Evolutionary conservation across 495 filamentous ascomycete genomes (phyloP).

Genomic region (Penicillium manginii): DNA sequence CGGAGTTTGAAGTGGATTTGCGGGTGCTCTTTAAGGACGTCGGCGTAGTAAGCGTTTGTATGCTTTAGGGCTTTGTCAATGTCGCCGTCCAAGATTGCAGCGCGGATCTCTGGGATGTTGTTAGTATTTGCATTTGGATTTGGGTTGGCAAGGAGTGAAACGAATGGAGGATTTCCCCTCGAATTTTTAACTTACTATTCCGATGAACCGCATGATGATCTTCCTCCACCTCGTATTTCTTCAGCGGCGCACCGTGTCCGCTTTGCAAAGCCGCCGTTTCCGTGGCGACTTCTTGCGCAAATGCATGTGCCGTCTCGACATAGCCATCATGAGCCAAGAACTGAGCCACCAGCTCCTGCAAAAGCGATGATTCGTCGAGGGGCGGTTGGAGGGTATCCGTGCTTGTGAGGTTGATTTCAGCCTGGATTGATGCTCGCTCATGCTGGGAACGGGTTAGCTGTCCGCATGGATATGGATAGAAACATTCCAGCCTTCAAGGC

Average conservation of each 20-base stretch:
- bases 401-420: slow-evolving; percentile 57
- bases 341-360: slow-evolving; percentile 84
- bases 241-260: slow-evolving; percentile 53
- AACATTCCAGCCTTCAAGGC: slow-evolving; percentile 1
- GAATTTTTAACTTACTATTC: slow-evolving; percentile 78
- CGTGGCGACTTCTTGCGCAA: slow-evolving; percentile 78
- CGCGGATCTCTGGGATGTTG: slow-evolving; percentile 68
- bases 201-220: slow-evolving; percentile 86
- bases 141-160: neutral
- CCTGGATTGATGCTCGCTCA: slow-evolving; percentile 61
- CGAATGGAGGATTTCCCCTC: slow-evolving; percentile 7
- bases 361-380: slow-evolving; percentile 72
- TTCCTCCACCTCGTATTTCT: slow-evolving; percentile 75
- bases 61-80: slow-evolving; percentile 87
- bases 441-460: slow-evolving; percentile 39
- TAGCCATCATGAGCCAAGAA: slow-evolving; percentile 96
- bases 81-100: slow-evolving; percentile 89
- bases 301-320: slow-evolving; percentile 89
- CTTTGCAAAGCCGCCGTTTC: slow-evolving; percentile 69
- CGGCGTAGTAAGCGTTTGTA: slow-evolving; percentile 77
- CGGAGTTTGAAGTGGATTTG: slow-evolving; percentile 89
- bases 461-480: too few species aligned
- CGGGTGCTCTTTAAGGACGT: slow-evolving; percentile 80
- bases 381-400: slow-evolving; percentile 63
- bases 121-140: slow-evolving; percentile 13